phyloP scores from a whole-genome alignment of 2,329 filamentous ascomycete genomes.

The Metarhizium rileyi region DNA sequence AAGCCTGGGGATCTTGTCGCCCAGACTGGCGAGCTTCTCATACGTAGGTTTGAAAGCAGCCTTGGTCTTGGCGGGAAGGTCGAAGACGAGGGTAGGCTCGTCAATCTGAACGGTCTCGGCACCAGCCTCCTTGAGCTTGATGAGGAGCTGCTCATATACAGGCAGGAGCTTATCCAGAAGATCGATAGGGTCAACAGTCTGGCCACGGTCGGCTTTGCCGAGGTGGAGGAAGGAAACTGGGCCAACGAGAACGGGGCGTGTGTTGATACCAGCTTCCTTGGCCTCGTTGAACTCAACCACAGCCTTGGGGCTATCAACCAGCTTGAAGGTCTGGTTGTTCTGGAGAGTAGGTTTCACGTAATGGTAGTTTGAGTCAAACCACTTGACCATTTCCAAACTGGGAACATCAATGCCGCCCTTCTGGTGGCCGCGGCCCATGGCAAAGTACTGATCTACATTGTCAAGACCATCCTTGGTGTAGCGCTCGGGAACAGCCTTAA shows the following conservation, averaged over 20 bases:
- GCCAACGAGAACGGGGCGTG: constrained; percentile 88
- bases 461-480: constrained; percentile 87
- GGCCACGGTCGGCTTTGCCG: constrained; percentile 94
- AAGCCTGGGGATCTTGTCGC: constrained; percentile 74
- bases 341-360: constrained; percentile 99
- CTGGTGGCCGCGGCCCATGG: constrained; percentile 98
- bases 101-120: constrained; percentile 97
- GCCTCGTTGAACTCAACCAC: constrained; percentile 92
- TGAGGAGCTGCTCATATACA: constrained; percentile 86
- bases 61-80: constrained; percentile 84
- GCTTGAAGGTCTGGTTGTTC: constrained; percentile 93
- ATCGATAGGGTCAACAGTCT: constrained; percentile 86
- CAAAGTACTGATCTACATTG: constrained; percentile 93
- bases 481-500: constrained; percentile 77
- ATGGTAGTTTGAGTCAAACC: constrained; percentile 99
- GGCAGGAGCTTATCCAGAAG: constrained; percentile 89
- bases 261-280: constrained; percentile 89
- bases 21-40: constrained; percentile 71
- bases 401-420: constrained; percentile 90
- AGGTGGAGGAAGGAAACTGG: constrained; percentile 97
- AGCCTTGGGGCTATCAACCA: constrained; percentile 80
- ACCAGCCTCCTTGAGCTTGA: constrained; percentile 90
- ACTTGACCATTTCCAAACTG: constrained; percentile 98
- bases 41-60: constrained; percentile 96
- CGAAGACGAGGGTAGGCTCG: constrained; percentile 93